These are phyloP conservation scores for Rhizopogon salebrosus DNA, from an alignment of 768 basidiomycete species.

Conservation along the genomic window DNA sequence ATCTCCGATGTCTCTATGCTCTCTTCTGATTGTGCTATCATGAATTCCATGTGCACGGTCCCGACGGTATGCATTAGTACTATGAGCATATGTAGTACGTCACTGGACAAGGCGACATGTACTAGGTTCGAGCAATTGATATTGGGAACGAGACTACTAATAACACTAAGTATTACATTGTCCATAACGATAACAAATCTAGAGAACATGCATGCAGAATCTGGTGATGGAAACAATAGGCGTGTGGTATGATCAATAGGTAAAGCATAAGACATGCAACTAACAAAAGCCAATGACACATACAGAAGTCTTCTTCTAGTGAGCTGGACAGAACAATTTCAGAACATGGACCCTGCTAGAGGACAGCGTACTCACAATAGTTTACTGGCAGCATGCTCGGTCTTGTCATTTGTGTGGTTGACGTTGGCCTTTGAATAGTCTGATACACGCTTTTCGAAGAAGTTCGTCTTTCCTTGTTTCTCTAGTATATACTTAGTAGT, in stretches of 20 bases:
- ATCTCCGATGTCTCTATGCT: too few relatives aligned
- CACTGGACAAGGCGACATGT: too few relatives aligned
- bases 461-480: constrained; percentile 96
- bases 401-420: constrained; percentile 27
- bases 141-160: background rate
- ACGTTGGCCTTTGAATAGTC: constrained; percentile 72
- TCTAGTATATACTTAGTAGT: too few relatives aligned
- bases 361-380: constrained; percentile 31
- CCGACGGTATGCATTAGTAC: too few relatives aligned
- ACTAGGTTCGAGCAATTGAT: background rate
- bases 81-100: too few relatives aligned
- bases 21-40: too few relatives aligned
- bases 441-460: constrained; percentile 93
- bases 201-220: background rate
- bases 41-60: too few relatives aligned
- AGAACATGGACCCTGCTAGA: background rate
- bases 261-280: background rate
- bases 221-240: background rate
- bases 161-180: background rate
- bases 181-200: constrained; percentile 1
- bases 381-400: constrained; percentile 19
- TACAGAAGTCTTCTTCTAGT: constrained; percentile 37
- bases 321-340: constrained; percentile 20
- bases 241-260: background rate
- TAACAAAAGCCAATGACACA: background rate